A percentile compares a stretch with the other conserved stretches of the same genome.
Conservation (phyloP, 208 protist genomes). For the Vickermania ingenoplastis region DNA sequence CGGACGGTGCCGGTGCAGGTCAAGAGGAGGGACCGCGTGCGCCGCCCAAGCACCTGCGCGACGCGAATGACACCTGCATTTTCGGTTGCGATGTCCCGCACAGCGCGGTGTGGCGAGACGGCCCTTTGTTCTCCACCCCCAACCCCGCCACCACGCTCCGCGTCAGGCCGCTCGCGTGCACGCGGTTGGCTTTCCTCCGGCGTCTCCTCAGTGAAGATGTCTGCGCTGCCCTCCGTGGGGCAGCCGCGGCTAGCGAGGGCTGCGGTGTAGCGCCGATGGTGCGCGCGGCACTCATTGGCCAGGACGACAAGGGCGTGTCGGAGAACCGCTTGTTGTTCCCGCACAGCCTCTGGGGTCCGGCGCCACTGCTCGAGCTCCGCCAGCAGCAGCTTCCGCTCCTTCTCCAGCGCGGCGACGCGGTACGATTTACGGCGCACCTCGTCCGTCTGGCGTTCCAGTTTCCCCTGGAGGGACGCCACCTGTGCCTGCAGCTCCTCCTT, state of each 20-base stretch:
- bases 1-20: neutral
- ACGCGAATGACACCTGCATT: neutral
- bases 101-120: too few relatives aligned
- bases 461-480: constrained; percentile 17
- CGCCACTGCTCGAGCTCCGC: constrained; percentile 7
- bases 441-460: constrained; percentile 45
- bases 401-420: constrained; percentile 29
- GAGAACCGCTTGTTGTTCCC: constrained; percentile 10
- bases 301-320: neutral
- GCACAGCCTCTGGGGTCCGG: constrained; percentile 2
- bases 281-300: neutral
- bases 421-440: constrained; percentile 46
- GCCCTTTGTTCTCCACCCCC: too few relatives aligned
- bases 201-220: too few relatives aligned
- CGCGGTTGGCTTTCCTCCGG: too few relatives aligned
- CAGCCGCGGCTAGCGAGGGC: too few relatives aligned
- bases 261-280: too few relatives aligned
- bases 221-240: too few relatives aligned
- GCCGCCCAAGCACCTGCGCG: neutral
- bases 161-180: too few relatives aligned
- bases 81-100: neutral
- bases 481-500: constrained; percentile 15
- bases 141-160: too few relatives aligned
- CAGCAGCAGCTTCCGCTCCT: constrained; percentile 17
- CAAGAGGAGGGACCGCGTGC: neutral